A percentile compares a stretch with the other conserved stretches of the same genome.
phyloP scores from a whole-genome alignment of 768 basidiomycete genomes.

The Leccinellum albellum region DNA sequence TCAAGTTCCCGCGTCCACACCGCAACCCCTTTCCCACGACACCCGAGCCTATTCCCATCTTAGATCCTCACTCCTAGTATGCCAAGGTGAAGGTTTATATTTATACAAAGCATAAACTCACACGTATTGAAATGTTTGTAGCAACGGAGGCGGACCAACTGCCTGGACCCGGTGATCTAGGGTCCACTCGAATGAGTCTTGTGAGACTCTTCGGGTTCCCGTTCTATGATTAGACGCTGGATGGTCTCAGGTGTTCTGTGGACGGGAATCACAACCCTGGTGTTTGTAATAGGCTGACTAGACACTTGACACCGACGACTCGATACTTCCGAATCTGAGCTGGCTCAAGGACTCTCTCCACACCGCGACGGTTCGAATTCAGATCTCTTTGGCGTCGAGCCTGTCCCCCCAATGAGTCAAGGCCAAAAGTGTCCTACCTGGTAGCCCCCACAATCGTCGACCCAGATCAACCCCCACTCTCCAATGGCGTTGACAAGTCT shows the following conservation, averaged over 20 bases:
- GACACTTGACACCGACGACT: not conserved
- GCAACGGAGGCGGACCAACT: not conserved
- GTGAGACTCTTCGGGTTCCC: not conserved
- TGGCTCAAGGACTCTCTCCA: not conserved
- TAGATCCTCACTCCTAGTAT: not conserved
- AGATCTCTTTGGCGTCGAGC: not conserved
- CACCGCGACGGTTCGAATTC: not conserved
- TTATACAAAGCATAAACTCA: not conserved
- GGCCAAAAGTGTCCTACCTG: not conserved
- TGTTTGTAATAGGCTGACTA: not conserved
- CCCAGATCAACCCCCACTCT: not conserved
- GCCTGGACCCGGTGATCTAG: not conserved
- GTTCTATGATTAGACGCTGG: not conserved
- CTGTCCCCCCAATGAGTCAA: not conserved
- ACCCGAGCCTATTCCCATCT: not conserved
- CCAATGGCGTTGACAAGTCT: not conserved
- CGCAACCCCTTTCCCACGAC: not conserved
- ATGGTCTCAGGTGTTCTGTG: too few relatives aligned
- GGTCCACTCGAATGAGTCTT: not conserved
- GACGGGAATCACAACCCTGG: not conserved
- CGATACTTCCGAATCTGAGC: not conserved
- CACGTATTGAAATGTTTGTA: not conserved
- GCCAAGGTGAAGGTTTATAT: not conserved
- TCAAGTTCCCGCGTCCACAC: not conserved
- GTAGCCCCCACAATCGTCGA: not conserved